A percentile compares a stretch with the other conserved stretches of the same genome.
Conservation (phyloP, 257 asterid genomes). For the Ophiorrhiza pumila region DNA sequence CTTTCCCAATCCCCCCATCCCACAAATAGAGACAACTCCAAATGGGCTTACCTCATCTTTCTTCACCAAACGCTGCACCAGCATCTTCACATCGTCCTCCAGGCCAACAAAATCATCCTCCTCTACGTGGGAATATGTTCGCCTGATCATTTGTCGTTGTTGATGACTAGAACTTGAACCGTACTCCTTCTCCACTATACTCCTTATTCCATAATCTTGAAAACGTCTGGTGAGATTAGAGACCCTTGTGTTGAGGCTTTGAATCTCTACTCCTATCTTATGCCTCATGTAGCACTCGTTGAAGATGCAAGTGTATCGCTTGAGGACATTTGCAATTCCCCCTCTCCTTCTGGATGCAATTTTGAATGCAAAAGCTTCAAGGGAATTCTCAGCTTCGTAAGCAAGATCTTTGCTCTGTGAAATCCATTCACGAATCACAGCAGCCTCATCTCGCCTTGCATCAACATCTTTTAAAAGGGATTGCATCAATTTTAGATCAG, state of each 20-base stretch:
- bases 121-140: not conserved
- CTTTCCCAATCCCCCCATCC: constrained; percentile 23
- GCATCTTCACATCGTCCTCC: not conserved
- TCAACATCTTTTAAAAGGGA: not conserved
- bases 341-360: not conserved
- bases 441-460: not conserved
- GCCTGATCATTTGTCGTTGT: not conserved
- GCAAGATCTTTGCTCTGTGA: not conserved
- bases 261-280: not conserved
- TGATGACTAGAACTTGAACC: not conserved
- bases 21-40: not conserved
- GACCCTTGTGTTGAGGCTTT: not conserved
- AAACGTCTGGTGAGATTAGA: not conserved
- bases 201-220: not conserved
- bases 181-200: not conserved
- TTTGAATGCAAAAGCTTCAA: constrained; percentile 4
- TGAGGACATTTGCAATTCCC: not conserved
- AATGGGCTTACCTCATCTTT: not conserved
- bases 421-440: not conserved
- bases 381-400: constrained; percentile 2
- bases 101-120: not conserved
- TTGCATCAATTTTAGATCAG: not conserved
- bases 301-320: not conserved
- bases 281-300: not conserved
- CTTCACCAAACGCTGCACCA: not conserved